phyloP scores from a whole-genome alignment of 140 eudicot genomes.

The Erigeron philadelphicus region DNA sequence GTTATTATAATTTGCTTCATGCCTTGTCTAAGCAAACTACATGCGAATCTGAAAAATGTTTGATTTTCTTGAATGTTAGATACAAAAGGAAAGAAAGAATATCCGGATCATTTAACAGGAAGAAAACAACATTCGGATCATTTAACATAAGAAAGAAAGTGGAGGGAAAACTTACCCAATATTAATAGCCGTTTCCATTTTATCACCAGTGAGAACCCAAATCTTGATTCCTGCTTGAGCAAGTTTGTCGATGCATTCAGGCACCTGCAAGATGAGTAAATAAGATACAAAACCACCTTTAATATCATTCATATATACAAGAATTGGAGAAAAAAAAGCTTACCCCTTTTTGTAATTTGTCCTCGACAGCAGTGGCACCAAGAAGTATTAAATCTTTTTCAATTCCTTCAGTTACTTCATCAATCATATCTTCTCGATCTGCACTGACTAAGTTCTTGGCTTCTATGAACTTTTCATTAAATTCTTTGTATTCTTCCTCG shows the following conservation, averaged over 20 bases:
- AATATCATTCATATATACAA: not conserved
- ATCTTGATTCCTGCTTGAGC: slow-evolving; percentile 97
- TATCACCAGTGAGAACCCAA: slow-evolving; percentile 98
- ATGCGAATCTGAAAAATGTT: slow-evolving; percentile 57
- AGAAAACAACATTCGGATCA: not conserved
- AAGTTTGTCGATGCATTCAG: slow-evolving; percentile 94
- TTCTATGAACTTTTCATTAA: slow-evolving; percentile 51
- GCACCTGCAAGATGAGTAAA: slow-evolving; percentile 46
- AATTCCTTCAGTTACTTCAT: slow-evolving; percentile 56
- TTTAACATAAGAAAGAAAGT: slow-evolving; percentile 5
- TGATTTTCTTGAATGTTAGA: slow-evolving; percentile 8
- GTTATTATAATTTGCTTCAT: slow-evolving; percentile 73
- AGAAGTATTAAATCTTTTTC: slow-evolving; percentile 88
- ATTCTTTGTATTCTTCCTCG: slow-evolving; percentile 57
- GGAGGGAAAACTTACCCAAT: slow-evolving; percentile 54
- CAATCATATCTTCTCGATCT: slow-evolving; percentile 72
- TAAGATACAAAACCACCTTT: slow-evolving; percentile 7
- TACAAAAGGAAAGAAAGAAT: slow-evolving; percentile 6
- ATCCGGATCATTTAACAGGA: not conserved
- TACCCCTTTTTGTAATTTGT: slow-evolving; percentile 94
- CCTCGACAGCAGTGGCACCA: slow-evolving; percentile 98
- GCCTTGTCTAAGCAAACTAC: slow-evolving; percentile 95
- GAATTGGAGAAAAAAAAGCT: slow-evolving; percentile 27
- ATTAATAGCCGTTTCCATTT: slow-evolving; percentile 95
- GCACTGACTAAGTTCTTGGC: slow-evolving; percentile 84